A percentile compares a stretch with the other conserved stretches of the same genome.
These are phyloP conservation scores for Tolypocladium pustulatum DNA, from an alignment of 2,329 filamentous ascomycete genomes.

Conservation along the genomic window DNA sequence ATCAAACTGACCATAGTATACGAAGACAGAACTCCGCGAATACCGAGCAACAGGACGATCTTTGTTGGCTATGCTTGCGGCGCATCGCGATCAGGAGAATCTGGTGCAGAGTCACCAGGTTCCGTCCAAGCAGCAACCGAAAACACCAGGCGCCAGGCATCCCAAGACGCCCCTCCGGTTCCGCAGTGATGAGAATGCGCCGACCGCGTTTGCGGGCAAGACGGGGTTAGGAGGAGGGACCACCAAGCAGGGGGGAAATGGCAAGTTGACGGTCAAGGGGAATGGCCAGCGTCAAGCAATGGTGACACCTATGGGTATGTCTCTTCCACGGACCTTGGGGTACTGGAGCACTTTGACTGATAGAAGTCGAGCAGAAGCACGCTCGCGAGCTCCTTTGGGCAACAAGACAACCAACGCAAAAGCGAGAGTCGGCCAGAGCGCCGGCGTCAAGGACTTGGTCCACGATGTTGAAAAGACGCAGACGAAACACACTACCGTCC, in stretches of 20 bases:
- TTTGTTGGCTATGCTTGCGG: conserved; percentile 54
- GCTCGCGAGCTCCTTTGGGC: conserved; percentile 70
- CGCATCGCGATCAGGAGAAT: conserved; percentile 81
- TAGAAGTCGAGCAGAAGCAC: conserved; percentile 19
- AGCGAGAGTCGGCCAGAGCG: conserved; percentile 55
- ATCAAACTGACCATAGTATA: background rate
- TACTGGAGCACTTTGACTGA: conserved; percentile 2
- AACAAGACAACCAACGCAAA: conserved; percentile 97
- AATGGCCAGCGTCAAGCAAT: conserved; percentile 43
- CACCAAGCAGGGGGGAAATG: conserved; percentile 39
- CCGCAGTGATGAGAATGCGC: conserved; percentile 75
- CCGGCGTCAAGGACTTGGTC: conserved; percentile 48
- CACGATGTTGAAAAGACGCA: conserved; percentile 54
- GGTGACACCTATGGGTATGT: conserved; percentile 69
- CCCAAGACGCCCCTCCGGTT: conserved; percentile 77
- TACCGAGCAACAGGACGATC: background rate
- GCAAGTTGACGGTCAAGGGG: conserved; percentile 39
- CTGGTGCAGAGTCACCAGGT: conserved; percentile 65
- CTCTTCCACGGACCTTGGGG: background rate
- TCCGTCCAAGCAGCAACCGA: conserved; percentile 65
- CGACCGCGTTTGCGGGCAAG: conserved; percentile 25
- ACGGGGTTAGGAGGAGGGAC: conserved; percentile 37
- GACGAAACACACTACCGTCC: conserved; percentile 46
- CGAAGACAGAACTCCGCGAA: background rate
- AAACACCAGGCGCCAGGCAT: conserved; percentile 66